Base-by-base conservation (phyloP, 2,329 filamentous ascomycete species). In the Fusarium concolor region DNA sequence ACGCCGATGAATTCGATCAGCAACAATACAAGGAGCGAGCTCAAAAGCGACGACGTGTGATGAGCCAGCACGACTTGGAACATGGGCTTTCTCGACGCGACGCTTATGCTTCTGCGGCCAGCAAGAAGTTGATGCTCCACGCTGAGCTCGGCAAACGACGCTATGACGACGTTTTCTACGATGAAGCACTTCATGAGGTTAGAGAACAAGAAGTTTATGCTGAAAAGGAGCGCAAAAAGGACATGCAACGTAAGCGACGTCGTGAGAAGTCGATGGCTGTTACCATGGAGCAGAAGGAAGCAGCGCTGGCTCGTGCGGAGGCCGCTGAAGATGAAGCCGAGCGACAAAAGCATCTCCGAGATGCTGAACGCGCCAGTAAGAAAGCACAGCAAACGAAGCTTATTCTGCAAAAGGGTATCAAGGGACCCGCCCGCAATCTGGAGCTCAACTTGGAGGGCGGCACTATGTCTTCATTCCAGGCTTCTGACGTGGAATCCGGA, bases 181-280 rank as follows among this genome's bases (percentile, higher is more conserved):
- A 92, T 18, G 90, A 92, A 39, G 95, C 96, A 2, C 87, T 95
- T 62, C 88, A 92, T 53, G 91, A 97, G 73, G 95, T 98, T 3
- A 92, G 96, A 70, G 91, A 94, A 65, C 93, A 93, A 70, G 95
- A 97, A 78, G 85, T 97, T 10, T 91, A 92, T 63, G 94, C 95
- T 64, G 96, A 99, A 79, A 99, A 99, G 82, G 96, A 99, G 80
- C 93, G 96, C 69, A 99, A 99, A 84, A 99, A 99, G 83, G 96
- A 99, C 76, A 98, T 99, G 93, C 96, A 99, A 78, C 92, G 96
- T 67, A 99, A 98, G 83, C 89, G 96, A 62, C 90, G 96, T 42
- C 91, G 96, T 18, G 95, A 98, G 78, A 97, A 97, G 82, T 97
- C 95, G 6, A 94, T 97, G 85, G 94, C 94, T 6, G 91, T 96